These are phyloP conservation scores for Colletotrichum sojae DNA, from an alignment of 2,329 filamentous ascomycete genomes.

Conservation along the genomic window DNA sequence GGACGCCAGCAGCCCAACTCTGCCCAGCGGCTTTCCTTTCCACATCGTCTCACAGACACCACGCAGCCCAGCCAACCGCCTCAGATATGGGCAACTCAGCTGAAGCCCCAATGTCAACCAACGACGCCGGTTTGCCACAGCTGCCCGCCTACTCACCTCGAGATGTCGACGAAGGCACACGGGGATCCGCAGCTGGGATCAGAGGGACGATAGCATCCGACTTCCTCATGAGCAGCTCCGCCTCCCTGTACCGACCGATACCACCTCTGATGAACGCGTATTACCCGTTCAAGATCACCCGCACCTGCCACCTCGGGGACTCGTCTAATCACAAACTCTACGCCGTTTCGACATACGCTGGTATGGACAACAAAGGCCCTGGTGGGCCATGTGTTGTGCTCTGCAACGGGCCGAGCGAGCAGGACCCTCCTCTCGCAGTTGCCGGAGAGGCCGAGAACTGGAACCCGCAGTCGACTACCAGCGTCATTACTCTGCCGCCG, in stretches of 20 bases:
- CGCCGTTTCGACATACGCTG: constrained; percentile 5
- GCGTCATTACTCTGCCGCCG: constrained; percentile 5
- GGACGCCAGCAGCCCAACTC: neutral
- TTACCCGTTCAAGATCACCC: constrained; percentile 5
- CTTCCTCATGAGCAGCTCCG: neutral
- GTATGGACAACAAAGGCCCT: neutral
- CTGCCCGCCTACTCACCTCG: neutral
- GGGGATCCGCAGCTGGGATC: neutral
- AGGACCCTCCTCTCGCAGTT: neutral
- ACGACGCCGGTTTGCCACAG: neutral
- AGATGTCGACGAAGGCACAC: neutral
- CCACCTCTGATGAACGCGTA: constrained; percentile 1
- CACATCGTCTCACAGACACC: neutral
- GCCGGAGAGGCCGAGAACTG: constrained; percentile 9
- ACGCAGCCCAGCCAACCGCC: neutral
- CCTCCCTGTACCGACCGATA: neutral
- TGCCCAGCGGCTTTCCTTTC: no score
- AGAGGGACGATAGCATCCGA: neutral
- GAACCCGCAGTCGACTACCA: neutral
- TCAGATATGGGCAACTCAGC: neutral
- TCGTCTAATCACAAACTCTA: constrained; percentile 10
- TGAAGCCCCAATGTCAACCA: neutral
- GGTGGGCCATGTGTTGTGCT: constrained; percentile 7
- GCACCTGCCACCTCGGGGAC: constrained; percentile 13
- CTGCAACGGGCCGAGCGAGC: constrained; percentile 9